Percentiles rank a stretch among this genome's conserved stretches.
Evolutionary conservation across 2,329 filamentous ascomycete species (phyloP).

Genomic region (Calycina herbarum): DNA sequence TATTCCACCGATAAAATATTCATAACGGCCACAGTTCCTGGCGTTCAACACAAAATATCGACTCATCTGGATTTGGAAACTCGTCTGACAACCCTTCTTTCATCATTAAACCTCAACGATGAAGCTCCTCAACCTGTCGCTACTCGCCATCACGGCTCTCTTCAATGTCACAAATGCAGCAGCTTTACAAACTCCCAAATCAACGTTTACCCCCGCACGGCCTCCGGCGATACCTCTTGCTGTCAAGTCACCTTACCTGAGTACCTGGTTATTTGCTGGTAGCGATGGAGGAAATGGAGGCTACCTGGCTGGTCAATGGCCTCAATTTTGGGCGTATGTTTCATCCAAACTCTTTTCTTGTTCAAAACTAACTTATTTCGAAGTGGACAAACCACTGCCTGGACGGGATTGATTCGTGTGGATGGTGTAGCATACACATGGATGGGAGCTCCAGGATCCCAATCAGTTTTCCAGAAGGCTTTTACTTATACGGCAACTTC

Average conservation of each 20-base stretch:
- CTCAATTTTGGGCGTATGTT: constrained; percentile 66
- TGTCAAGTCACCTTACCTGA: constrained; percentile 74
- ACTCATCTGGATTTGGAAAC: neutral
- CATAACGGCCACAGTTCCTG: neutral
- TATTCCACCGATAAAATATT: neutral
- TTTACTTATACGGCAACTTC: constrained; percentile 72
- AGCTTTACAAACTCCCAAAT: constrained; percentile 33
- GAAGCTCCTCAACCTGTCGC: neutral
- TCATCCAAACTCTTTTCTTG: neutral
- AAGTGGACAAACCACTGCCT: constrained; percentile 58
- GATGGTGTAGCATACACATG: constrained; percentile 65
- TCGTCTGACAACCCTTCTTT: neutral
- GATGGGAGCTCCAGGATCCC: constrained; percentile 59
- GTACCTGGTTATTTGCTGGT: constrained; percentile 65
- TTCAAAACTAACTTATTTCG: constrained; percentile 5
- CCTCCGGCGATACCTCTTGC: constrained; percentile 71
- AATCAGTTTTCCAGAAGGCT: constrained; percentile 58
- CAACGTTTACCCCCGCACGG: constrained; percentile 62
- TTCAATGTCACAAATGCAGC: constrained; percentile 13
- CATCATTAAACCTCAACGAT: neutral
- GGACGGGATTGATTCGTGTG: constrained; percentile 69
- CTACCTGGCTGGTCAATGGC: constrained; percentile 68
- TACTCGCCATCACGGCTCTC: constrained; percentile 8
- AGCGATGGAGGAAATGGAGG: constrained; percentile 63
- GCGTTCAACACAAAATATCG: neutral